Evolutionary conservation across 768 basidiomycete genomes (phyloP).

Genomic region (Lentinula guzmanii): DNA sequence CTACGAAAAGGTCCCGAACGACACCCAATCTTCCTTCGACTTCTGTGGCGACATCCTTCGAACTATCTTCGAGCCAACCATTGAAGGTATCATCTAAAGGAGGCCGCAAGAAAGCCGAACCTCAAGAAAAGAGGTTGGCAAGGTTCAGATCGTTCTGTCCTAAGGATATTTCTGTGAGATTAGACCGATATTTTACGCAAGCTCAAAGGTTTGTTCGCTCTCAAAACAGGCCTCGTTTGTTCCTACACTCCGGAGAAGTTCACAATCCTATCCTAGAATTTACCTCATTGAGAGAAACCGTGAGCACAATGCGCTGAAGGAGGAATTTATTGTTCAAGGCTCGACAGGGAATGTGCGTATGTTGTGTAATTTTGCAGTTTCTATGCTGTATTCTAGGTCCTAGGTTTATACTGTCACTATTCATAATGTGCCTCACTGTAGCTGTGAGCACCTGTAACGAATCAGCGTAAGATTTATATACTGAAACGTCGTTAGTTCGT

Average conservation of each 20-base stretch:
- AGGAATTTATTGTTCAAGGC: conserved; percentile 4
- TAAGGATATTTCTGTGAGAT: background rate
- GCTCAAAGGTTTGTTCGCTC: background rate
- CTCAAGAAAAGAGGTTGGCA: conserved; percentile 3
- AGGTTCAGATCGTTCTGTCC: background rate
- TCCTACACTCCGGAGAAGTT: background rate
- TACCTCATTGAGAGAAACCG: conserved; percentile 5
- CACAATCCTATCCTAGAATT: background rate
- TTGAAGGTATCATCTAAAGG: background rate
- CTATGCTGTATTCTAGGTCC: background rate
- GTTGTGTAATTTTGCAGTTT: background rate
- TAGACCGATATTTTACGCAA: conserved; percentile 4
- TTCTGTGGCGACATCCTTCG: background rate
- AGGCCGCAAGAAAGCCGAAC: background rate
- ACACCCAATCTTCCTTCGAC: background rate
- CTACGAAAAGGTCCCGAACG: background rate
- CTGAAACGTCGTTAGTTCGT: too few relatives aligned
- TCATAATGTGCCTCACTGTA: conserved; percentile 1
- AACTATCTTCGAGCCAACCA: background rate
- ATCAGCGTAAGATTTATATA: too few relatives aligned
- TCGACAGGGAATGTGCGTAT: conserved; percentile 2
- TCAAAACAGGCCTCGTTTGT: too few relatives aligned
- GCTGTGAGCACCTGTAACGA: background rate
- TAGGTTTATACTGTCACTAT: conserved; percentile 4
- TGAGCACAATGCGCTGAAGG: background rate